Conservation (phyloP, 805 yeast genomes). For the Komagataella kurtzmanii region DNA sequence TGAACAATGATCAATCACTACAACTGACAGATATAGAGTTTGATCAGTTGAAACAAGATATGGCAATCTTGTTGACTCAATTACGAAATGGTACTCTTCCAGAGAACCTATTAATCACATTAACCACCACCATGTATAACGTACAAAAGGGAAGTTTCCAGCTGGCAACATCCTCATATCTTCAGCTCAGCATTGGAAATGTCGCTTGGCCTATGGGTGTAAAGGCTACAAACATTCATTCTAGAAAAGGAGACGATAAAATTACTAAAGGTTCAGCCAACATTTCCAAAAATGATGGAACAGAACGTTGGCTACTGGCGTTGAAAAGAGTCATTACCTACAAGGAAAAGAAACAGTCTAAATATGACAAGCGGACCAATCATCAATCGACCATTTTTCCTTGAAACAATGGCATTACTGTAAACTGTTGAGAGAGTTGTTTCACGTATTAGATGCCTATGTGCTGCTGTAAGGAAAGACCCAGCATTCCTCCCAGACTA, state of each 20-base stretch:
- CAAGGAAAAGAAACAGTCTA: slow-evolving; percentile 14
- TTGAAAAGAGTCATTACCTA: slow-evolving; percentile 63
- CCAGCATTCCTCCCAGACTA: background rate
- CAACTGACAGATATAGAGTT: slow-evolving; percentile 11
- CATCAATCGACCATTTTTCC: background rate
- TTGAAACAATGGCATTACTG: background rate
- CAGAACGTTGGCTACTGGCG: slow-evolving; percentile 66
- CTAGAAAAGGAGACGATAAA: slow-evolving; percentile 47
- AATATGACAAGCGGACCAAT: background rate
- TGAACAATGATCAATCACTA: slow-evolving; percentile 17
- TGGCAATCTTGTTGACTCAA: slow-evolving; percentile 39
- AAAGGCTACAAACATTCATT: slow-evolving; percentile 66
- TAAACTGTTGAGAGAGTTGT: background rate
- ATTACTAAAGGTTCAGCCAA: slow-evolving; percentile 41
- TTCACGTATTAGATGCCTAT: background rate
- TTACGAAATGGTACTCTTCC: slow-evolving; percentile 30
- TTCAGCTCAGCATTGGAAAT: slow-evolving; percentile 72
- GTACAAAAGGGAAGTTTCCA: slow-evolving; percentile 39
- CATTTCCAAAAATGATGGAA: slow-evolving; percentile 66
- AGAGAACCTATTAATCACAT: slow-evolving; percentile 30
- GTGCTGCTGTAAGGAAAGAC: background rate
- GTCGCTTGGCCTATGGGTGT: slow-evolving; percentile 93
- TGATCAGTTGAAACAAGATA: slow-evolving; percentile 31
- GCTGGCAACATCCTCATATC: slow-evolving; percentile 53
- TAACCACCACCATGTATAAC: slow-evolving; percentile 46